These are phyloP conservation scores for Trebouxiophyceae sp. DNA, from an alignment of 163 green algal genomes.

Conservation along the genomic window DNA sequence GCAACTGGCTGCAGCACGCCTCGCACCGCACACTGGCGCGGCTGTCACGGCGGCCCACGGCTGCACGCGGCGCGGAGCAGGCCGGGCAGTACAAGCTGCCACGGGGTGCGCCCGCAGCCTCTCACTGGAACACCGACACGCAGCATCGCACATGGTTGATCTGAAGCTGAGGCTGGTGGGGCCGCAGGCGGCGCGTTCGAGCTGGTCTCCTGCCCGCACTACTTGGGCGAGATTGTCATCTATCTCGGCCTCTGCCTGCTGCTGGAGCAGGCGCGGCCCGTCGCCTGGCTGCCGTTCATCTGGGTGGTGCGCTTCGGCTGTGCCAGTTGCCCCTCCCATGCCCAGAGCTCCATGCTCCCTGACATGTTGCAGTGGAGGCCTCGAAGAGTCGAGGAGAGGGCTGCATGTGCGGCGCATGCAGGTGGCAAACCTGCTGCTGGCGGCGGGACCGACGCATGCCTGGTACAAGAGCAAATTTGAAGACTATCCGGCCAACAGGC, in stretches of 20 bases:
- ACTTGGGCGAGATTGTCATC: slow-evolving; percentile 78
- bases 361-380: not conserved
- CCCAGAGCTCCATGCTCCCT: not conserved
- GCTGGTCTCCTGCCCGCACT: slow-evolving; percentile 74
- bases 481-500: slow-evolving; percentile 49
- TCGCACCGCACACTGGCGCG: slow-evolving; percentile 39
- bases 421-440: slow-evolving; percentile 69
- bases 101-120: no score
- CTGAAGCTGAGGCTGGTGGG: no score
- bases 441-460: slow-evolving; percentile 56
- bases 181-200: slow-evolving; percentile 48
- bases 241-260: slow-evolving; percentile 58
- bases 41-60: slow-evolving; percentile 14
- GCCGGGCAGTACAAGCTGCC: not conserved
- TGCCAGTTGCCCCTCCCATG: not conserved
- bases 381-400: not conserved
- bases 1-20: slow-evolving; percentile 41
- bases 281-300: slow-evolving; percentile 30
- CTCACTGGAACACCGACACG: not conserved
- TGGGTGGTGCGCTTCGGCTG: slow-evolving; percentile 50
- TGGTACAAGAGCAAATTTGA: slow-evolving; percentile 71
- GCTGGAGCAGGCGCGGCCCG: not conserved
- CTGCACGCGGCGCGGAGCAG: no score
- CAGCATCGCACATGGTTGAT: no score
- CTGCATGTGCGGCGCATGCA: slow-evolving; percentile 19